A percentile compares a stretch with the other conserved stretches of the same genome.
phyloP scores from a whole-genome alignment of 371 early-diverging fungal genomes.

The Thermomucor indicae-seudaticae region DNA sequence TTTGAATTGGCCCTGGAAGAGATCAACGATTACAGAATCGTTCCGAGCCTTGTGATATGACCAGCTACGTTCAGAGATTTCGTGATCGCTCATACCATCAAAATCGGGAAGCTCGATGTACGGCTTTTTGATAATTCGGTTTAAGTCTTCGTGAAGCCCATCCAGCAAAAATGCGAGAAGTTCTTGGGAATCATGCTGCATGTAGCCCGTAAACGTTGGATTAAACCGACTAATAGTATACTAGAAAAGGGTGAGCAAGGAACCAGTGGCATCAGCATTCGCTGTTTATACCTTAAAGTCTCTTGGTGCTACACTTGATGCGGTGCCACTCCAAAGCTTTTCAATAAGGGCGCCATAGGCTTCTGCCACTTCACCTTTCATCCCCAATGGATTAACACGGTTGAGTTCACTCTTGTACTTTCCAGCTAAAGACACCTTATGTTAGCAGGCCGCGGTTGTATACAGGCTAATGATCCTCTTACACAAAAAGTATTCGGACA shows the following conservation, averaged over 20 bases:
- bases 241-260: conserved; percentile 10
- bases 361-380: conserved; percentile 60
- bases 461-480: not conserved
- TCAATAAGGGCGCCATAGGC: conserved; percentile 61
- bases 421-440: conserved; percentile 17
- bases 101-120: conserved; percentile 75
- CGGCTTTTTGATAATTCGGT: conserved; percentile 67
- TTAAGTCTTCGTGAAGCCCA: conserved; percentile 68
- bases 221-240: conserved; percentile 63
- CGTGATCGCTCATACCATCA: conserved; percentile 58
- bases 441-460: not conserved
- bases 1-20: conserved; percentile 84
- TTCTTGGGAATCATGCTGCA: conserved; percentile 77
- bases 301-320: conserved; percentile 53
- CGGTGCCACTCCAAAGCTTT: conserved; percentile 54
- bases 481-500: conserved; percentile 59
- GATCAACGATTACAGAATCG: conserved; percentile 70
- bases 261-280: not conserved
- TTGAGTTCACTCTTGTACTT: conserved; percentile 45
- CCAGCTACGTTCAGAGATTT: conserved; percentile 57
- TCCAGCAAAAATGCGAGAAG: conserved; percentile 58
- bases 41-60: conserved; percentile 60
- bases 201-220: conserved; percentile 62
- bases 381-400: conserved; percentile 55
- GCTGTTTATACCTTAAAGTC: conserved; percentile 51